A percentile compares a stretch with the other conserved stretches of the same genome.
Evolutionary conservation across 2,329 filamentous ascomycete species (phyloP).

Genomic region (Hypoxylon sp.): DNA sequence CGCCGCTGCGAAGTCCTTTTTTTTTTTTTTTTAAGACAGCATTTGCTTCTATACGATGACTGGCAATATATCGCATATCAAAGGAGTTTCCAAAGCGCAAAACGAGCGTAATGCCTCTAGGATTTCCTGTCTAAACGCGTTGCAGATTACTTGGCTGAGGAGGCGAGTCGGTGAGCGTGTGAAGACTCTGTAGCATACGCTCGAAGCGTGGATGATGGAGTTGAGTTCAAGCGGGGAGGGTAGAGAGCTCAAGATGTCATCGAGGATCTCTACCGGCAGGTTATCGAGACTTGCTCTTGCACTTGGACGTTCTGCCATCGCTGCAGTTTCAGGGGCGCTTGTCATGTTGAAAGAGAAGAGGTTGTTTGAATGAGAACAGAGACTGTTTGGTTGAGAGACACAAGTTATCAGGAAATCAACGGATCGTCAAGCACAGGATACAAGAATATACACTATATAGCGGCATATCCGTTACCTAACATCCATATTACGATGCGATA

Average conservation of each 20-base stretch:
- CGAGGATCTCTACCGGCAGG: neutral
- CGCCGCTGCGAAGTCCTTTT: too few species aligned
- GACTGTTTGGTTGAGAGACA: neutral
- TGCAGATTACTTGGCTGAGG: neutral
- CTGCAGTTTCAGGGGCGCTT: neutral
- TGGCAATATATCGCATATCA: neutral
- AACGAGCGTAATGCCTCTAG: neutral
- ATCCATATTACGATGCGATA: neutral
- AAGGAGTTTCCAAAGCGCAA: neutral
- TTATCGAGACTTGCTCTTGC: neutral
- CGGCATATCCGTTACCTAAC: neutral
- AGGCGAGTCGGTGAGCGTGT: neutral
- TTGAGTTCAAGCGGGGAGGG: neutral
- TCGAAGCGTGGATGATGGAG: neutral
- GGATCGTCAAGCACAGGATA: too few species aligned
- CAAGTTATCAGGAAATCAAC: neutral
- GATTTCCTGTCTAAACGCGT: neutral
- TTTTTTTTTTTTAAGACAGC: too few species aligned
- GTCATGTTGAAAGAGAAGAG: neutral
- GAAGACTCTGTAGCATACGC: slow-evolving; percentile 2
- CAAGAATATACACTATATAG: neutral
- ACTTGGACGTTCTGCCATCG: neutral
- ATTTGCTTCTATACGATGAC: too few species aligned
- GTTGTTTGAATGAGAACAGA: neutral
- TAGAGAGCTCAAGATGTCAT: neutral